Conservation (phyloP, 2,329 filamentous ascomycete species). For the Cladosporium sp. region DNA sequence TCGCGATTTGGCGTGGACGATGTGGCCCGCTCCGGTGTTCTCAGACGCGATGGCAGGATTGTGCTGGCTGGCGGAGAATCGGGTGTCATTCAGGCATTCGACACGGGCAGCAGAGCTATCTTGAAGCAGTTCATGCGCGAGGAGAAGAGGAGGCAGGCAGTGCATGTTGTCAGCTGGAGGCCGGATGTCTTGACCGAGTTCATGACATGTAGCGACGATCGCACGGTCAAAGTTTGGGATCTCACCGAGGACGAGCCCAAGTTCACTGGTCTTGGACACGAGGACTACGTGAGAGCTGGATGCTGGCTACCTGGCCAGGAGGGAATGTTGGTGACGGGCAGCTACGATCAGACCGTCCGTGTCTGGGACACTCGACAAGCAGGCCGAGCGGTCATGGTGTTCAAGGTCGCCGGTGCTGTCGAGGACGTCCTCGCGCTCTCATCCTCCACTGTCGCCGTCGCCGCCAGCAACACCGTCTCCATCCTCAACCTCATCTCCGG, state of each 20-base stretch:
- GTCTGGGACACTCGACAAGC: slow-evolving; percentile 85
- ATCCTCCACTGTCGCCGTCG: slow-evolving; percentile 77
- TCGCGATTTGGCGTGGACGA: slow-evolving; percentile 75
- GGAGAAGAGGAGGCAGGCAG: slow-evolving; percentile 70
- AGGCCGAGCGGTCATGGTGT: slow-evolving; percentile 71
- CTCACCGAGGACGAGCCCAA: slow-evolving; percentile 71
- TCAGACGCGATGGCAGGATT: slow-evolving; percentile 81
- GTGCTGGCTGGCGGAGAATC: slow-evolving; percentile 87
- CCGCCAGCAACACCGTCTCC: slow-evolving; percentile 78
- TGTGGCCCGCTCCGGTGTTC: slow-evolving; percentile 80
- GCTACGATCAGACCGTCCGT: slow-evolving; percentile 89
- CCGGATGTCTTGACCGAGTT: slow-evolving; percentile 72
- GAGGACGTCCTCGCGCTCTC: slow-evolving; percentile 83
- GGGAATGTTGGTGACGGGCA: slow-evolving; percentile 77
- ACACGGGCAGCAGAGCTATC: slow-evolving; percentile 81
- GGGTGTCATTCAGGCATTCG: slow-evolving; percentile 91
- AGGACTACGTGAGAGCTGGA: slow-evolving; percentile 85
- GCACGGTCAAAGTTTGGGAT: slow-evolving; percentile 91
- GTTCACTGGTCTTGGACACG: slow-evolving; percentile 75
- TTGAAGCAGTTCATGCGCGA: slow-evolving; percentile 77
- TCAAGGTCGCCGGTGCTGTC: slow-evolving; percentile 86
- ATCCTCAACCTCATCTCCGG: slow-evolving; percentile 90
- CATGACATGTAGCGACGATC: slow-evolving; percentile 87
- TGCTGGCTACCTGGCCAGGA: slow-evolving; percentile 73
- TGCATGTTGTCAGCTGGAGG: slow-evolving; percentile 90